Conservation (phyloP, 2,329 filamentous ascomycete genomes). For the Arthrobotrys entomopaga region DNA sequence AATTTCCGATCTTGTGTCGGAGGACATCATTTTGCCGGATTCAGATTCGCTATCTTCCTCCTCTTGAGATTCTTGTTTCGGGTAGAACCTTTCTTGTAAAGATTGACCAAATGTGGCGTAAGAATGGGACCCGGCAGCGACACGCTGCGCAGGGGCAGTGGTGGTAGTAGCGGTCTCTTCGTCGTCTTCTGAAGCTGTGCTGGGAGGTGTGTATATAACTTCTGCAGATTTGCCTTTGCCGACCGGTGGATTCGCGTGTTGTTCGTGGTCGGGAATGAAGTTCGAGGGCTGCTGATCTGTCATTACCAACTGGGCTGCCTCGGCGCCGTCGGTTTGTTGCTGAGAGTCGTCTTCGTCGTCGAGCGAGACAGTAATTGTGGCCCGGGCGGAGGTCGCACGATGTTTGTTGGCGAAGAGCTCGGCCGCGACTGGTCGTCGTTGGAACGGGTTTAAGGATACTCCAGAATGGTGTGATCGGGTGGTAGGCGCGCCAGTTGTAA, state of each 20-base stretch:
- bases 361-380: conserved; percentile 46
- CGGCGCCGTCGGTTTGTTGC: conserved; percentile 23
- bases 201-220: conserved; percentile 53
- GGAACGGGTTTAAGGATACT: conserved; percentile 51
- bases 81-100: conserved; percentile 41
- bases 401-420: conserved; percentile 37
- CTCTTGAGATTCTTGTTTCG: conserved; percentile 25
- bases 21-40: conserved; percentile 46
- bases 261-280: conserved; percentile 39
- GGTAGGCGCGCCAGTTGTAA: conserved; percentile 41
- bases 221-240: conserved; percentile 38
- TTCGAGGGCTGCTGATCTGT: conserved; percentile 43
- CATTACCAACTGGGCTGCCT: conserved; percentile 44
- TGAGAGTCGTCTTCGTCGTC: conserved; percentile 48
- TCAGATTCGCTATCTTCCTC: conserved; percentile 49
- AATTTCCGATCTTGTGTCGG: conserved; percentile 49
- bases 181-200: conserved; percentile 55
- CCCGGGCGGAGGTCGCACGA: conserved; percentile 38
- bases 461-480: conserved; percentile 48
- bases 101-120: conserved; percentile 50
- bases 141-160: conserved; percentile 21
- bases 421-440: conserved; percentile 45
- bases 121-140: conserved; percentile 22
- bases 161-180: conserved; percentile 31
- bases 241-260: conserved; percentile 52